phyloP scores from a whole-genome alignment of 1,139 yeast species.

The Pichia sp. region DNA sequence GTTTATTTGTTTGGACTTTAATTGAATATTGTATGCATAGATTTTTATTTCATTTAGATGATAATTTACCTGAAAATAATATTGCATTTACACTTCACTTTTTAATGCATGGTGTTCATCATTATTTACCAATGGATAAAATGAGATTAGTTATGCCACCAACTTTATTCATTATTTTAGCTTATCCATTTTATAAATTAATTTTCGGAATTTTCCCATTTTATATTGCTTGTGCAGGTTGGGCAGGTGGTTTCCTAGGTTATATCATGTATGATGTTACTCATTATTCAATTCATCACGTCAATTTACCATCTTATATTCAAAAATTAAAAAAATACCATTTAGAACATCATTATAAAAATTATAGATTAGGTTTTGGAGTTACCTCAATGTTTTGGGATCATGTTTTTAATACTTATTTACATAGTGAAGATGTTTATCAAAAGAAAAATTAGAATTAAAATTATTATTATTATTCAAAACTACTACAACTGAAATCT shows the following conservation, averaged over 20 bases:
- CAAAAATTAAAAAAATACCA: conserved; percentile 82
- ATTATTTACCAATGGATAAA: conserved; percentile 94
- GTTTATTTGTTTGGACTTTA: conserved; percentile 86
- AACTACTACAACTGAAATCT: not conserved
- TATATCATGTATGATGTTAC: conserved; percentile 86
- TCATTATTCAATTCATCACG: conserved; percentile 86
- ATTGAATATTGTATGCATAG: conserved; percentile 85
- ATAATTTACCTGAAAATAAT: conserved; percentile 74
- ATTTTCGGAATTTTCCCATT: conserved; percentile 56
- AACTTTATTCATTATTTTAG: conserved; percentile 54
- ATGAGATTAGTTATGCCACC: conserved; percentile 96
- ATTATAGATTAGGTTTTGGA: conserved; percentile 93
- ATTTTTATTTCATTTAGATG: conserved; percentile 86
- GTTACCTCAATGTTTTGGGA: conserved; percentile 95
- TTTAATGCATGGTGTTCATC: conserved; percentile 92
- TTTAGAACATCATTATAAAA: conserved; percentile 94
- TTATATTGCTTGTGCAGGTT: conserved; percentile 59
- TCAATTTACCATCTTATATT: conserved; percentile 65
- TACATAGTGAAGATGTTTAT: conserved; percentile 32
- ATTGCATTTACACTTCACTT: conserved; percentile 76
- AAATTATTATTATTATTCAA: not conserved
- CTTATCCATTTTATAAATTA: conserved; percentile 53
- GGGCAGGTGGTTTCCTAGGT: conserved; percentile 94
- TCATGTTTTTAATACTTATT: conserved; percentile 69
- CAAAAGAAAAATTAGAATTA: conserved; percentile 26